Evolutionary conservation across 1,284 basidiomycete genomes (phyloP).

Genomic region (Papiliotrema flavescens): DNA sequence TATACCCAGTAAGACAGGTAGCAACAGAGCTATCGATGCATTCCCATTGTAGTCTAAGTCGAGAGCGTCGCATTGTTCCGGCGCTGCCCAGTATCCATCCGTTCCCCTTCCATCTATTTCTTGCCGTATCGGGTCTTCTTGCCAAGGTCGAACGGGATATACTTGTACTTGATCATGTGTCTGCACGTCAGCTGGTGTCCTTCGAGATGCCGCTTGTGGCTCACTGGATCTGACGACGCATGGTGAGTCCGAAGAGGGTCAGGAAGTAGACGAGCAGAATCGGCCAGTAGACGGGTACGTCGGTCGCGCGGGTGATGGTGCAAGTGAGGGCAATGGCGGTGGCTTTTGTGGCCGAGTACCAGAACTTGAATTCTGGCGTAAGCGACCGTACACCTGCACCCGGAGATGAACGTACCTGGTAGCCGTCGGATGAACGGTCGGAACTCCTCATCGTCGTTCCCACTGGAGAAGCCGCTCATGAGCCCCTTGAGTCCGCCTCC

Average conservation of each 20-base stretch:
- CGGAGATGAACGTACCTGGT: constrained; percentile 67
- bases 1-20: neutral
- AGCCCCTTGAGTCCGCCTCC: constrained; percentile 41
- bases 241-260: constrained; percentile 80
- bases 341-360: constrained; percentile 89
- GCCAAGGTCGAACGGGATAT: constrained; percentile 52
- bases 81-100: too few species aligned
- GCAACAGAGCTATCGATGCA: neutral
- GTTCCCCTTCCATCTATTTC: constrained; percentile 23
- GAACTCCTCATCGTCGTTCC: constrained; percentile 72
- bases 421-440: constrained; percentile 92
- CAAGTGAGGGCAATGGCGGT: constrained; percentile 73
- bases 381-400: neutral
- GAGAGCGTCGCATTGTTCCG: neutral
- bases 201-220: neutral
- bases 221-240: constrained; percentile 89
- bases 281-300: constrained; percentile 98
- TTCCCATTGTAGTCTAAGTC: constrained; percentile 7
- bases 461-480: constrained; percentile 38
- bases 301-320: constrained; percentile 75
- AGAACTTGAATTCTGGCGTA: constrained; percentile 51
- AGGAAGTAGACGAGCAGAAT: constrained; percentile 92
- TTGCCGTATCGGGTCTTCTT: constrained; percentile 44
- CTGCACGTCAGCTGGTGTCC: constrained; percentile 50
- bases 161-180: constrained; percentile 99